phyloP scores from a whole-genome alignment of 176 grass and related monocot species.

The Juncus inflexus region DNA sequence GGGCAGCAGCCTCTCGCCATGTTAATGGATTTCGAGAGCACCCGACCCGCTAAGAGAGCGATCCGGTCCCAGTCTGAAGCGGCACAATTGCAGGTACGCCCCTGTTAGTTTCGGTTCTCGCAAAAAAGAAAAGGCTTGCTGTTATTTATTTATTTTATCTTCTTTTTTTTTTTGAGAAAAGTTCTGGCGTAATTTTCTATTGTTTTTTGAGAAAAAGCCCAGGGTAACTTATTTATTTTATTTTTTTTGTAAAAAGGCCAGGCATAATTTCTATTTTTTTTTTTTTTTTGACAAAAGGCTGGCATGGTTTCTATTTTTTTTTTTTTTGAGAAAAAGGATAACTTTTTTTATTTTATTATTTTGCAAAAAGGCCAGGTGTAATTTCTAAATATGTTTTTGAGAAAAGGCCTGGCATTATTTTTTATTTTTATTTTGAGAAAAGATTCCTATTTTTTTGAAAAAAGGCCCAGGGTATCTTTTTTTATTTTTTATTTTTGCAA shows the following conservation, averaged over 20 bases:
- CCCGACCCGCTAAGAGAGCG: conserved; percentile 56
- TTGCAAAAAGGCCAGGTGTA: too few species aligned
- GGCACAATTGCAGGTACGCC: conserved; percentile 66
- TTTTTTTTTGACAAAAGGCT: too few species aligned
- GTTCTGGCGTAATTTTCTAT: not conserved
- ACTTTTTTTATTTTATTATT: too few species aligned
- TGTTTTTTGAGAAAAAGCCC: not conserved
- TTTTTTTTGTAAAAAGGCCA: too few species aligned
- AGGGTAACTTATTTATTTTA: too few species aligned
- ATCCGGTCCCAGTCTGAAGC: conserved; percentile 59
- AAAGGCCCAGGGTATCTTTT: not conserved
- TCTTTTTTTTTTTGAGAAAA: conserved; percentile 3
- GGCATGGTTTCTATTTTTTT: too few species aligned
- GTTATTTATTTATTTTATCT: not conserved
- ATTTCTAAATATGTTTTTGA: too few species aligned
- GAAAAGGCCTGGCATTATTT: too few species aligned
- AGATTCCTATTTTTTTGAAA: too few species aligned
- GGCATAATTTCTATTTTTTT: too few species aligned
- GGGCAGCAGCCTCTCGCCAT: conserved; percentile 54
- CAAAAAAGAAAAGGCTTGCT: not conserved
- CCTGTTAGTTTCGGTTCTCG: not conserved
- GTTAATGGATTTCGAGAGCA: conserved; percentile 91
- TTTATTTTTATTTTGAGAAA: too few species aligned
- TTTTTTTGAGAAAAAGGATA: too few species aligned
- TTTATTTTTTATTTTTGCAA: conserved; percentile 8